phyloP scores from a whole-genome alignment of 2,329 filamentous ascomycete genomes.

The Colletotrichum magnum region DNA sequence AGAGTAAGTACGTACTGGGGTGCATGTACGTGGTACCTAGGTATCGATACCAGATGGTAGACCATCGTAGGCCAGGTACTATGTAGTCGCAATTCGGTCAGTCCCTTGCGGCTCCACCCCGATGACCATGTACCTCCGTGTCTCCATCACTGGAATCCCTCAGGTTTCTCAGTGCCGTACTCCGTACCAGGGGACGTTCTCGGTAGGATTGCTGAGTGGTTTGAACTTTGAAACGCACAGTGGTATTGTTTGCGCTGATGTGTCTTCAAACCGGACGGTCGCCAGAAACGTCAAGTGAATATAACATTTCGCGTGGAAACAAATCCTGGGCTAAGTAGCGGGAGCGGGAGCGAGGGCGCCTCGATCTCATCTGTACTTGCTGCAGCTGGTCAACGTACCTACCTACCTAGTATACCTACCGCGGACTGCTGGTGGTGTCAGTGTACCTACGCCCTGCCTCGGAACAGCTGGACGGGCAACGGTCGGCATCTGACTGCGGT shows the following conservation, averaged over 20 bases:
- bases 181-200: slow-evolving; percentile 18
- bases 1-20: background rate
- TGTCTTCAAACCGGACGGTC: slow-evolving; percentile 39
- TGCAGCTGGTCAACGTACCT: background rate
- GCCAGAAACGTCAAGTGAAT: slow-evolving; percentile 33
- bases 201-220: slow-evolving; percentile 26
- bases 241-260: slow-evolving; percentile 39
- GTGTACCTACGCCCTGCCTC: slow-evolving; percentile 21
- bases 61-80: too few relatives aligned
- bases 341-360: slow-evolving; percentile 19
- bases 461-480: slow-evolving; percentile 25
- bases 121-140: slow-evolving; percentile 13
- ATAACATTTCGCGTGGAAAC: slow-evolving; percentile 22
- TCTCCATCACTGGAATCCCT: slow-evolving; percentile 10
- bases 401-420: background rate
- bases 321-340: slow-evolving; percentile 11
- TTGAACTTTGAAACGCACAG: slow-evolving; percentile 40
- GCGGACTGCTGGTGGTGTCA: background rate
- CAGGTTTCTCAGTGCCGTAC: slow-evolving; percentile 8
- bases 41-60: too few relatives aligned
- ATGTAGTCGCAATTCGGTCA: slow-evolving; percentile 6
- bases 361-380: slow-evolving; percentile 31
- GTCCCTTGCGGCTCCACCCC: slow-evolving; percentile 38
- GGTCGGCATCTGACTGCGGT: slow-evolving; percentile 30
- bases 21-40: background rate